Conservation (phyloP, 495 filamentous ascomycete species). For the Aspergillus panamensis region DNA sequence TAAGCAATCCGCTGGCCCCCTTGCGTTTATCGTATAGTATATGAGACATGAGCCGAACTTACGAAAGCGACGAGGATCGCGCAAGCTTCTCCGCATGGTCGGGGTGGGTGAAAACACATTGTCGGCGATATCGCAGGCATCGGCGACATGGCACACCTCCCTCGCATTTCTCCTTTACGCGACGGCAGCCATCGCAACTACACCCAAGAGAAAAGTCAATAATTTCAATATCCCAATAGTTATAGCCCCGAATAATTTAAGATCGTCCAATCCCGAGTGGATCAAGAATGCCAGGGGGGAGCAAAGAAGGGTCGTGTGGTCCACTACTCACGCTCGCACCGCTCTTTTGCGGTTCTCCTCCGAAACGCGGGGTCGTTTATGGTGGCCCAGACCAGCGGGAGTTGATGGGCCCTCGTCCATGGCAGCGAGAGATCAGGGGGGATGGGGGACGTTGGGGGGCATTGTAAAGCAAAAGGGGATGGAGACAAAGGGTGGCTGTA, state of each 20-base stretch:
- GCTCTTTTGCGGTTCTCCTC: conserved; percentile 50
- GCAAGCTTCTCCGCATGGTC: conserved; percentile 36
- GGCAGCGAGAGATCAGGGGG: conserved; percentile 21
- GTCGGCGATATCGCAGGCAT: conserved; percentile 46
- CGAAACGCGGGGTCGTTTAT: conserved; percentile 46
- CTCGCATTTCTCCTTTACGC: conserved; percentile 52
- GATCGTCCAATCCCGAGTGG: not conserved
- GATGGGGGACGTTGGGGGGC: conserved; percentile 13
- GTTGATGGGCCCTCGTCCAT: conserved; percentile 32
- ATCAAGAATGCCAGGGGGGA: not conserved
- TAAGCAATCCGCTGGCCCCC: not conserved
- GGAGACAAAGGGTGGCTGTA: not conserved
- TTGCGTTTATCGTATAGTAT: not conserved
- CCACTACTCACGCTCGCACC: conserved; percentile 40
- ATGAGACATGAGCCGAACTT: conserved; percentile 16
- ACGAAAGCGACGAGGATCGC: conserved; percentile 40
- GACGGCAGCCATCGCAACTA: conserved; percentile 48
- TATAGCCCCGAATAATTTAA: too few relatives aligned
- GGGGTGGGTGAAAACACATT: conserved; percentile 47
- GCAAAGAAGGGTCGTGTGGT: conserved; percentile 6
- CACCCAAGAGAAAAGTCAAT: not conserved
- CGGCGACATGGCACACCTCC: conserved; percentile 50
- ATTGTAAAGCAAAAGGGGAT: conserved; percentile 18
- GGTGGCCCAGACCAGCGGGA: conserved; percentile 30
- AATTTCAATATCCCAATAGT: not conserved